Conservation (phyloP, 2,329 filamentous ascomycete species). For the Dryadomyces sulphureus region DNA sequence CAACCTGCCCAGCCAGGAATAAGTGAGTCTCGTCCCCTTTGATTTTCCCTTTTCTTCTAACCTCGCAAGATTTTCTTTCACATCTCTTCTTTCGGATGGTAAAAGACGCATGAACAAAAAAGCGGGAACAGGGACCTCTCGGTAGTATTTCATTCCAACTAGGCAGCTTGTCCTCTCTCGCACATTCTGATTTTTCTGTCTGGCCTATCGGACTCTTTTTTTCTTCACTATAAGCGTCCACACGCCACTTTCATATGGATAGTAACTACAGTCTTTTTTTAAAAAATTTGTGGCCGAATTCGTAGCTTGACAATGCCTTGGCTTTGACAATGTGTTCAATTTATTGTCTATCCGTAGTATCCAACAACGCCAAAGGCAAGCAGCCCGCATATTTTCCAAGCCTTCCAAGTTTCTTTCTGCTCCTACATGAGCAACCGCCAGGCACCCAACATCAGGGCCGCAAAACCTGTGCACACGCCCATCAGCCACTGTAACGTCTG, state of each 20-base stretch:
- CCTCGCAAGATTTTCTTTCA: not conserved
- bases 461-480: slow-evolving; percentile 60
- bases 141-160: no score
- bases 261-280: no score
- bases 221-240: not conserved
- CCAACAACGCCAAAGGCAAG: not conserved
- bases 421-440: slow-evolving; percentile 52
- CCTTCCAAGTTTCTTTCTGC: not conserved
- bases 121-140: no score
- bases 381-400: not conserved
- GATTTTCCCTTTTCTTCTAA: not conserved
- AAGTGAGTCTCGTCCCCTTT: not conserved
- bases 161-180: no score
- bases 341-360: no score
- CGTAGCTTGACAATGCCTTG: no score
- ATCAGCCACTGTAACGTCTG: slow-evolving; percentile 97
- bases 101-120: no score
- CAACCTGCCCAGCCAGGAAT: slow-evolving; percentile 4
- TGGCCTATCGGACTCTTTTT: not conserved
- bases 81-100: not conserved
- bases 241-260: no score
- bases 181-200: not conserved
- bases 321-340: no score
- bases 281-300: no score
- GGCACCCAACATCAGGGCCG: slow-evolving; percentile 52